Evolutionary conservation across 1,284 basidiomycete genomes (phyloP).

Genomic region (Calocybe gambosa): DNA sequence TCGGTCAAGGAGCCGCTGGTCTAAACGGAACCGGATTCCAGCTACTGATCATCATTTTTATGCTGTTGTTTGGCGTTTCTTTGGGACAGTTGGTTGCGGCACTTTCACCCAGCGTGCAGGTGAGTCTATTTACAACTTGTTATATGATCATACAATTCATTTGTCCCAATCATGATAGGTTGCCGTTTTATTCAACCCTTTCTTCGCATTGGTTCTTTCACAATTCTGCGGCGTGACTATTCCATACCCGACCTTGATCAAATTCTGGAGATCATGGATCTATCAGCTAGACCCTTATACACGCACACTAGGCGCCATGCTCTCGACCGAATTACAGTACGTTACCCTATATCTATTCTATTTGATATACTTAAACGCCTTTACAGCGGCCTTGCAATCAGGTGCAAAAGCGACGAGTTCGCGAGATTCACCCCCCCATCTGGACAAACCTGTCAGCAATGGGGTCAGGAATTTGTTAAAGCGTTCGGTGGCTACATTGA

Average conservation of each 20-base stretch:
- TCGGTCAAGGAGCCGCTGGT: conserved; percentile 59
- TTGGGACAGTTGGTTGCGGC: conserved; percentile 75
- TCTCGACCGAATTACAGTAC: conserved; percentile 76
- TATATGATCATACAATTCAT: background rate
- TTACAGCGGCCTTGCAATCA: conserved; percentile 56
- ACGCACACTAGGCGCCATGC: conserved; percentile 66
- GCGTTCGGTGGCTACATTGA: conserved; percentile 74
- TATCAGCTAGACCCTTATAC: conserved; percentile 71
- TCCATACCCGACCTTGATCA: conserved; percentile 59
- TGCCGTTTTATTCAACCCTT: conserved; percentile 79
- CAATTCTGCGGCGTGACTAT: conserved; percentile 82
- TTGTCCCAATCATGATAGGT: conserved; percentile 36
- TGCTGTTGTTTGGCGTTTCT: conserved; percentile 74
- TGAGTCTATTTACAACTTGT: conserved; percentile 22
- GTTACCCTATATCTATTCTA: conserved; percentile 15
- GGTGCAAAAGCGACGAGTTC: conserved; percentile 66
- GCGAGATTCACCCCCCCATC: conserved; percentile 63
- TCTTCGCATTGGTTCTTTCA: conserved; percentile 60
- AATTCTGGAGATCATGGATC: conserved; percentile 76
- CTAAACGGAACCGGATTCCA: conserved; percentile 70
- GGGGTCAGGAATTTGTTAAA: conserved; percentile 63
- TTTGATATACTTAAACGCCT: conserved; percentile 8
- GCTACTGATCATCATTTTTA: conserved; percentile 64
- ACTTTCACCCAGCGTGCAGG: conserved; percentile 65
- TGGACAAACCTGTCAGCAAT: conserved; percentile 69